A percentile compares a stretch with the other conserved stretches of the same genome.
phyloP scores from a whole-genome alignment of 1,284 basidiomycete species.

The Cutaneotrichosporon daszewskae region DNA sequence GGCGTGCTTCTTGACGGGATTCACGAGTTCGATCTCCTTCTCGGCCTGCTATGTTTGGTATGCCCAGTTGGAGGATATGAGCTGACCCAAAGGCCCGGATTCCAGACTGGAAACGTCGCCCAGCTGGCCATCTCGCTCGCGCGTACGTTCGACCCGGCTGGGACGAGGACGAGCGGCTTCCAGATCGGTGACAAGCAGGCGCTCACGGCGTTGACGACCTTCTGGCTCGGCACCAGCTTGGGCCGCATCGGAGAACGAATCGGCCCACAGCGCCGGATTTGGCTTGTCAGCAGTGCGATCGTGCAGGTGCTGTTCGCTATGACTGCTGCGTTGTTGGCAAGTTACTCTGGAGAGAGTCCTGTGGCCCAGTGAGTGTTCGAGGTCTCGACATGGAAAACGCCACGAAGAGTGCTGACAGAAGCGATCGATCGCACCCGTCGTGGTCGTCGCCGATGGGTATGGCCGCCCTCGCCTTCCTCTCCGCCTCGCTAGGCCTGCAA shows the following conservation, averaged over 20 bases:
- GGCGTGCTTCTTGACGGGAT: conserved; percentile 82
- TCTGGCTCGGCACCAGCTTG: conserved; percentile 52
- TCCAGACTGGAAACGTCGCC: conserved; percentile 45
- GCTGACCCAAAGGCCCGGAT: conserved; percentile 45
- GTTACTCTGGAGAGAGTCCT: conserved; percentile 53
- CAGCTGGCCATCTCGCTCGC: conserved; percentile 61
- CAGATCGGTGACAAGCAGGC: conserved; percentile 75
- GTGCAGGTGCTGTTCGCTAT: conserved; percentile 70
- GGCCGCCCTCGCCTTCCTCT: conserved; percentile 70
- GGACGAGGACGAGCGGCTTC: conserved; percentile 55
- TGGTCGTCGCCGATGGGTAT: conserved; percentile 65
- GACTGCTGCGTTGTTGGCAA: conserved; percentile 61
- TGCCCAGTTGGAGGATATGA: no score
- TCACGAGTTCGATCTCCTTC: conserved; percentile 69
- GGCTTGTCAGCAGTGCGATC: conserved; percentile 66
- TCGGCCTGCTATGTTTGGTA: conserved; percentile 38
- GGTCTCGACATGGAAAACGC: neutral
- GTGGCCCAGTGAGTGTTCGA: conserved; percentile 40
- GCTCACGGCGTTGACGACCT: conserved; percentile 65
- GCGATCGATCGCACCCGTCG: conserved; percentile 51
- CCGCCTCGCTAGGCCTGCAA: conserved; percentile 64
- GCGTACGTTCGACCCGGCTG: conserved; percentile 57
- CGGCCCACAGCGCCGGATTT: conserved; percentile 64
- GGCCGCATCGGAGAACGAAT: conserved; percentile 52
- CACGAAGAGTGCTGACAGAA: conserved; percentile 24